Evolutionary conservation across 495 filamentous ascomycete species (phyloP).

Genomic region (Xylaria intraflava): DNA sequence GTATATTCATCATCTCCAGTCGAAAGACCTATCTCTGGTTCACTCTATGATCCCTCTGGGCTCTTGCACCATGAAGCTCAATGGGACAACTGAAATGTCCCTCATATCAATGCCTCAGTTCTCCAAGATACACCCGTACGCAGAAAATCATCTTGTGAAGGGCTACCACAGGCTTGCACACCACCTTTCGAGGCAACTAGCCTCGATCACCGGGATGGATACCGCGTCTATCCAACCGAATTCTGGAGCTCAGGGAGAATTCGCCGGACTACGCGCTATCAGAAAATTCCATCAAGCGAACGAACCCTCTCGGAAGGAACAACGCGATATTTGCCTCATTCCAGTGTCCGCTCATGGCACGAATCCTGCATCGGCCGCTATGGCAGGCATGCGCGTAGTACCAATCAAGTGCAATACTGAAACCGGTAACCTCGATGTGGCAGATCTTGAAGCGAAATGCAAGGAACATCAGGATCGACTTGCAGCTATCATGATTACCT

Average conservation of each 20-base stretch:
- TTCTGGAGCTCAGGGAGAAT: constrained; percentile 95
- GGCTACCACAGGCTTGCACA: constrained; percentile 67
- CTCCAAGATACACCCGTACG: constrained; percentile 80
- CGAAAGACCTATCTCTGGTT: constrained; percentile 88
- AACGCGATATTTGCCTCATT: constrained; percentile 92
- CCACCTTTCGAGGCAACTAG: constrained; percentile 69
- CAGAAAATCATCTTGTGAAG: constrained; percentile 52
- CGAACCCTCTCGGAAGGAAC: constrained; percentile 40
- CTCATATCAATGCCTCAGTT: constrained; percentile 83
- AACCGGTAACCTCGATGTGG: constrained; percentile 86
- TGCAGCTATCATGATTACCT: constrained; percentile 96
- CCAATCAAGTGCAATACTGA: constrained; percentile 85
- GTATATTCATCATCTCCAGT: constrained; percentile 92
- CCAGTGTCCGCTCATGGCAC: constrained; percentile 96
- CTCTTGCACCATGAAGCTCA: constrained; percentile 99
- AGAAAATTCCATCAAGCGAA: constrained; percentile 74
- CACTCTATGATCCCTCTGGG: constrained; percentile 99
- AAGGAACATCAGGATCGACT: constrained; percentile 80
- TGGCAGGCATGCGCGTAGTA: constrained; percentile 96
- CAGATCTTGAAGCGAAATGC: constrained; percentile 79
- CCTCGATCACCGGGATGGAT: constrained; percentile 84
- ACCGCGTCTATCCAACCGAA: constrained; percentile 91
- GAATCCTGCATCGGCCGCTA: constrained; percentile 92
- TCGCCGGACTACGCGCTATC: constrained; percentile 87
- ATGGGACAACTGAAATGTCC: constrained; percentile 90